Evolutionary conservation across 345 rosid species (phyloP).

Genomic region (Camelina sativa): DNA sequence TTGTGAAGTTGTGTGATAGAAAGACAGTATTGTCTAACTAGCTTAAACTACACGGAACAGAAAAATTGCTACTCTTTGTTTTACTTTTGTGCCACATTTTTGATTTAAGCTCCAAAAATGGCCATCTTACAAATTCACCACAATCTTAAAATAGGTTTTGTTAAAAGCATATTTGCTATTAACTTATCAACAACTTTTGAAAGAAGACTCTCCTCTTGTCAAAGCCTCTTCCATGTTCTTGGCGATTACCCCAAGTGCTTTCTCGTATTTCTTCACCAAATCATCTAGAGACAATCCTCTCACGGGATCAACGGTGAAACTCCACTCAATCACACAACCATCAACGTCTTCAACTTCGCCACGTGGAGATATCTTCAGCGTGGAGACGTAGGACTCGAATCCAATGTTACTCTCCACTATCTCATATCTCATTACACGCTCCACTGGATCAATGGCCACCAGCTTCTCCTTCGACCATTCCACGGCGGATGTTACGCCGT

Average conservation of each 20-base stretch:
- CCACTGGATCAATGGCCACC: conserved; percentile 47
- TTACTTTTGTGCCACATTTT: not conserved
- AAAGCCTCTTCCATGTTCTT: conserved; percentile 43
- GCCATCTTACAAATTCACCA: not conserved
- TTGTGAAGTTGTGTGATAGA: not conserved
- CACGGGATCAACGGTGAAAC: conserved; percentile 60
- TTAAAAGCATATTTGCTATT: not conserved
- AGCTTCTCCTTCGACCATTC: conserved; percentile 66
- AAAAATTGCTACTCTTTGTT: not conserved
- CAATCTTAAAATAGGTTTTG: not conserved
- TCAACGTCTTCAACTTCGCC: conserved; percentile 17
- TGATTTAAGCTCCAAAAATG: not conserved
- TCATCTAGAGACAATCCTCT: conserved; percentile 52
- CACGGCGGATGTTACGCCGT: not conserved
- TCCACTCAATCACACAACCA: conserved; percentile 72
- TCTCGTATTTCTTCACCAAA: conserved; percentile 43
- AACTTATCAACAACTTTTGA: not conserved
- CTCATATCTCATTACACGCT: conserved; percentile 52
- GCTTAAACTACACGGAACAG: no score
- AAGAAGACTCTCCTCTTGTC: conserved; percentile 6
- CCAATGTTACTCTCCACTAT: conserved; percentile 64
- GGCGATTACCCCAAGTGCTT: conserved; percentile 26
- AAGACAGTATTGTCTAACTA: not conserved
- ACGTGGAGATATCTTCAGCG: conserved; percentile 47
- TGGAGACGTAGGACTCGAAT: conserved; percentile 58